Evolutionary conservation across 1,284 basidiomycete genomes (phyloP).

Genomic region (Erythrobasidium hasegawianum): DNA sequence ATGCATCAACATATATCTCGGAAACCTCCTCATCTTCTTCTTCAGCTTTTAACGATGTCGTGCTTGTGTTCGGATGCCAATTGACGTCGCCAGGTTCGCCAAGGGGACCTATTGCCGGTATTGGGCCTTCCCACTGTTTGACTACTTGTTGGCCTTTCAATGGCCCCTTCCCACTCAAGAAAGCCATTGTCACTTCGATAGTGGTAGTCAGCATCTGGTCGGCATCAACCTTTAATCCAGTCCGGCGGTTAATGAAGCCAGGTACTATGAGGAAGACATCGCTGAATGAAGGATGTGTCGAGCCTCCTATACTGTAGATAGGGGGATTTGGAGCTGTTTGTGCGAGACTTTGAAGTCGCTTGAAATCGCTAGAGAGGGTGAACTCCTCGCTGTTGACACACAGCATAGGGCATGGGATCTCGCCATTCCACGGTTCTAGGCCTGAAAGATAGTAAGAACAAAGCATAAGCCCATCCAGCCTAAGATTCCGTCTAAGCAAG

Average conservation of each 20-base stretch:
- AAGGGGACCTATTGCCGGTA: conserved; percentile 5
- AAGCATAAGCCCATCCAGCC: too few species aligned
- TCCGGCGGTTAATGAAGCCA: conserved; percentile 22
- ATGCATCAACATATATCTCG: neutral
- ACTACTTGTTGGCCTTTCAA: conserved; percentile 18
- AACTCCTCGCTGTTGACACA: conserved; percentile 53
- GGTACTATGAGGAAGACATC: conserved; percentile 33
- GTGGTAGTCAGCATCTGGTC: conserved; percentile 19
- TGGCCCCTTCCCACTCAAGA: conserved; percentile 5
- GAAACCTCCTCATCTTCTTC: too few species aligned
- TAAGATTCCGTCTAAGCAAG: conserved; percentile 1
- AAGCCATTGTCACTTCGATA: conserved; percentile 25
- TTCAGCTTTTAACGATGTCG: neutral
- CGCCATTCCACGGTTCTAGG: conserved; percentile 47
- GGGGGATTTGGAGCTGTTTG: conserved; percentile 5
- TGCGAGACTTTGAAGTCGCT: conserved; percentile 10
- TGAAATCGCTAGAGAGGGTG: conserved; percentile 44
- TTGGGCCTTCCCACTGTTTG: conserved; percentile 21
- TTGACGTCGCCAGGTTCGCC: conserved; percentile 24
- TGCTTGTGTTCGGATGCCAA: conserved; percentile 24
- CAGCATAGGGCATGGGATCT: conserved; percentile 50
- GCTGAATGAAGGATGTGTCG: conserved; percentile 29
- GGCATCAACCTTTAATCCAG: conserved; percentile 22
- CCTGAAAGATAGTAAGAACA: too few species aligned
- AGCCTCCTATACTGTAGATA: conserved; percentile 33